Conservation (phyloP, 2,329 filamentous ascomycete species). For the Xylariaceae sp. region DNA sequence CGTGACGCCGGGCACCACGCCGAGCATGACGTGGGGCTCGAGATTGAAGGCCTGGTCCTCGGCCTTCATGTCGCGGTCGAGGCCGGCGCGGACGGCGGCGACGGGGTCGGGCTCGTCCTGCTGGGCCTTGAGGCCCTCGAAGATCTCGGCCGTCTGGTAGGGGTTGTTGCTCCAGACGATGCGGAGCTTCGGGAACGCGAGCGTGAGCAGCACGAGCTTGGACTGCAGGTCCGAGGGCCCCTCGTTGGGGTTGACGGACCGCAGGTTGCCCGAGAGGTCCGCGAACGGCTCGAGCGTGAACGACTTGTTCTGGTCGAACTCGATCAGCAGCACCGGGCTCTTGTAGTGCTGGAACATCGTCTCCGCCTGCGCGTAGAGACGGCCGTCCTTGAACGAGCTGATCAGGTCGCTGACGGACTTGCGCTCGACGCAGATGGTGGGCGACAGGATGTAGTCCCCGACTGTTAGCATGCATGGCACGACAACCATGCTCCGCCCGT, state of each 20-base stretch:
- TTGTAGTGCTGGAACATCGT: conserved; percentile 95
- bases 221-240: conserved; percentile 79
- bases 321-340: conserved; percentile 87
- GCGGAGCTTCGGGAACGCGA: conserved; percentile 86
- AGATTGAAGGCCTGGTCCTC: conserved; percentile 75
- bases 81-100: conserved; percentile 78
- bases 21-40: conserved; percentile 88
- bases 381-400: conserved; percentile 86
- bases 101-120: conserved; percentile 90
- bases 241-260: conserved; percentile 62
- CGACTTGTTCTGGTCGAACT: conserved; percentile 96
- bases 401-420: conserved; percentile 93
- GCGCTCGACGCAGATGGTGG: conserved; percentile 88
- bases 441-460: conserved; percentile 92
- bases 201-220: conserved; percentile 87
- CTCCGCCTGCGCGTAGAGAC: conserved; percentile 89
- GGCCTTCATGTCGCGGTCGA: conserved; percentile 65
- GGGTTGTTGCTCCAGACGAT: conserved; percentile 94
- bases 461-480: conserved; percentile 96
- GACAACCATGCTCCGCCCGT: conserved; percentile 84
- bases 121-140: conserved; percentile 87
- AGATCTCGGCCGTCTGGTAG: conserved; percentile 97
- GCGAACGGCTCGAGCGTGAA: conserved; percentile 89
- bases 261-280: conserved; percentile 64
- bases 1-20: conserved; percentile 80